Evolutionary conservation across 176 grass and related monocot genomes (phyloP).

Genomic region (Rhynchospora tenuis): DNA sequence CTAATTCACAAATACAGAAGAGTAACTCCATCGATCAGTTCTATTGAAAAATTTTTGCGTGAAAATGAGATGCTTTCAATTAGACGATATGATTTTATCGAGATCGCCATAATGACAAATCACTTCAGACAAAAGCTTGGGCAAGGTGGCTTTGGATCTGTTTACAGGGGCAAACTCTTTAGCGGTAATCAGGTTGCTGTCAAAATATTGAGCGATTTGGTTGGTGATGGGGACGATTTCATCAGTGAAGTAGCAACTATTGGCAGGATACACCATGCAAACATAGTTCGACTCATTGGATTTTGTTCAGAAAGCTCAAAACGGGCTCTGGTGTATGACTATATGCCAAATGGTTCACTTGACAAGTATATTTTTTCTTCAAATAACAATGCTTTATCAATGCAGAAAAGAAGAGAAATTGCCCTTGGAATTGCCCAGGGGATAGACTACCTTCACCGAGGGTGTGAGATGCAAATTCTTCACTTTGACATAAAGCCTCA

Average conservation of each 20-base stretch:
- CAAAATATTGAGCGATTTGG: conserved; percentile 36
- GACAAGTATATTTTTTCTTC: conserved; percentile 46
- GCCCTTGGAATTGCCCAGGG: conserved; percentile 44
- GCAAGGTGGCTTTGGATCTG: conserved; percentile 52
- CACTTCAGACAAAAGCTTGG: conserved; percentile 43
- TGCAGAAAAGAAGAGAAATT: conserved; percentile 40
- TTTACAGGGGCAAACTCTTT: conserved; percentile 33
- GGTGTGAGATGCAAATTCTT: conserved; percentile 53
- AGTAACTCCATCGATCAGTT: not conserved
- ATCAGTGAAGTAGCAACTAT: conserved; percentile 56
- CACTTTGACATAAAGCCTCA: conserved; percentile 83
- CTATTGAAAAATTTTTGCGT: conserved; percentile 31
- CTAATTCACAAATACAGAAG: not conserved
- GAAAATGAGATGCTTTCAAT: conserved; percentile 34
- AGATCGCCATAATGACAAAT: conserved; percentile 47
- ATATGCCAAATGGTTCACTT: conserved; percentile 57
- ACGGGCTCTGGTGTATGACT: conserved; percentile 55
- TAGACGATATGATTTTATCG: conserved; percentile 36
- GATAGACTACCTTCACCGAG: conserved; percentile 59
- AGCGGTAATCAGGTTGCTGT: conserved; percentile 30
- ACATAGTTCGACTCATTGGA: conserved; percentile 49
- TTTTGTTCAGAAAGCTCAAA: conserved; percentile 53
- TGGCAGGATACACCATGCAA: conserved; percentile 47
- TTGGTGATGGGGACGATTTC: conserved; percentile 42
- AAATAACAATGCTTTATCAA: not conserved